A percentile compares a stretch with the other conserved stretches of the same genome.
Evolutionary conservation across 2,329 filamentous ascomycete genomes (phyloP).

Genomic region (Ilyonectria mors-panacis): DNA sequence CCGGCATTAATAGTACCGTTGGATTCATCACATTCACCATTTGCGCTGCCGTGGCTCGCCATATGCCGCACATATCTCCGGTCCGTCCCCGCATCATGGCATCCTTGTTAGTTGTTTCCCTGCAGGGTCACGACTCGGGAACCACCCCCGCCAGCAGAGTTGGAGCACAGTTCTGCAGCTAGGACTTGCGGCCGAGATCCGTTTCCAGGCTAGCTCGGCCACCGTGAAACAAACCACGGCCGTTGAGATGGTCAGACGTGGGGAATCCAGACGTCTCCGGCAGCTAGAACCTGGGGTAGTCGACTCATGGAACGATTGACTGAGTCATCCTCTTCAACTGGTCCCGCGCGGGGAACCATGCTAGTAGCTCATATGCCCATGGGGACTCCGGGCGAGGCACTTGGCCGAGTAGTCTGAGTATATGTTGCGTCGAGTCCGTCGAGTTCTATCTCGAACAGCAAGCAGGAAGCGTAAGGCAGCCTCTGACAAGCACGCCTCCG

Average conservation of each 20-base stretch:
- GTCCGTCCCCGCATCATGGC: neutral
- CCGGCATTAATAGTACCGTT: neutral
- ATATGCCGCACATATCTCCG: neutral
- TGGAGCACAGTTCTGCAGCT: slow-evolving; percentile 5
- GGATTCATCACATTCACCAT: neutral
- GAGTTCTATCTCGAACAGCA: neutral
- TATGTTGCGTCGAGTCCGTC: neutral
- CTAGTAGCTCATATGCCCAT: neutral
- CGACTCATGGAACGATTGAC: neutral
- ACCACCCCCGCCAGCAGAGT: neutral
- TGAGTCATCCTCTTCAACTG: neutral
- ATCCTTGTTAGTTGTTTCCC: neutral
- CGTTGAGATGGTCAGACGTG: neutral
- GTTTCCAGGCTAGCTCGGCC: slow-evolving; percentile 13
- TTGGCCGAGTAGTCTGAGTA: neutral
- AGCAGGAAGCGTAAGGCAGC: neutral
- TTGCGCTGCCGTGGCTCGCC: neutral
- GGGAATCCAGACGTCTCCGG: neutral
- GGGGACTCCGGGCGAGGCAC: slow-evolving; percentile 2
- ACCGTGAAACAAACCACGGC: neutral
- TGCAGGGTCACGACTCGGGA: neutral
- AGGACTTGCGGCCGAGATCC: slow-evolving; percentile 29
- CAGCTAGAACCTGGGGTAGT: neutral
- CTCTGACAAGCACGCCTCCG: neutral
- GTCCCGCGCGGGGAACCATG: slow-evolving; percentile 8